Evolutionary conservation across 2,329 filamentous ascomycete genomes (phyloP), one percentile per base, ranked within the genome.

Genomic region (Fusarium sp.): DNA sequence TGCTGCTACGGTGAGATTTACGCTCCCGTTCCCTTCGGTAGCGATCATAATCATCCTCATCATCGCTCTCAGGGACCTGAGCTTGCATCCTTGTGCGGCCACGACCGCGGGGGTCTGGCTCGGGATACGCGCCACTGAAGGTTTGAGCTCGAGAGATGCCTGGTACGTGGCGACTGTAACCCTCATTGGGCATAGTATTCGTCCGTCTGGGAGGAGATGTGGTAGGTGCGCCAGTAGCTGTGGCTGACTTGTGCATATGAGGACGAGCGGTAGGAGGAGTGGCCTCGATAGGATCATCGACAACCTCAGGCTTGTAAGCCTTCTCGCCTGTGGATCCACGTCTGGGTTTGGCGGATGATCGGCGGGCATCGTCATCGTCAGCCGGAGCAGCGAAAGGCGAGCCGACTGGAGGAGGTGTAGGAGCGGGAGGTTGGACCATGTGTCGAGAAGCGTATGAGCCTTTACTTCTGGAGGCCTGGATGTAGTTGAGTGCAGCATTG

Each of bases 31-130:
- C 76, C 15, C 75, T 75, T 60, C 79, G 75, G 12, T 79, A 74
- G 22, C 76, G 76, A 14, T 79, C 78, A 25, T 81, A 78, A 2
- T 78, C 77, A 3, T 82, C 82, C 17, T 83, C 81, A 0, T 77
- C 78, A 9, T 83, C 82, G 7, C 69, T 77, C 7, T 82, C 79
- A 14, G 77, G 72, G 18, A 79, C 75, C 65, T 84, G 83, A 10
- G 82, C 35, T 12, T 83, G 79, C 72, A 79, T 71, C 47, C 79
- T 80, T 15, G 81, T 82, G 20, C 83, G 82, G 35, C 75, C 75
- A 31, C 83, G 83, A 12, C 83, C 83, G 9, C 82, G 81, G 10
- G 76, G 68, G 14, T 80, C 77, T 5, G 64, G 27, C 4, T 79
- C 78, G 9, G 72, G 67, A 47, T 78, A 78, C 22, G 57, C 65